Evolutionary conservation across 768 basidiomycete genomes (phyloP).

Genomic region (Guyanaporus albipodus): DNA sequence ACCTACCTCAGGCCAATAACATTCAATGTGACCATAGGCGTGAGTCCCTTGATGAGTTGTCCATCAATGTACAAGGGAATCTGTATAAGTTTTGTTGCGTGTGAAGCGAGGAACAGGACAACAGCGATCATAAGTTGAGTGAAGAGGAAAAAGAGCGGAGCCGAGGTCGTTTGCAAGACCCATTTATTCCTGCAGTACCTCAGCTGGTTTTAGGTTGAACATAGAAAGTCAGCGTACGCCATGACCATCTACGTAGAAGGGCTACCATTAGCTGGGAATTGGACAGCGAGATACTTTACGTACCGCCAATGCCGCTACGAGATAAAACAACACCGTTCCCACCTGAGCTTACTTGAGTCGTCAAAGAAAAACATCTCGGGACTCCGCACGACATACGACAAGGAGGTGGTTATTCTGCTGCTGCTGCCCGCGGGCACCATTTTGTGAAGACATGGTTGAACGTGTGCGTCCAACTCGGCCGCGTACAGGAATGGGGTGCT

Average conservation of each 20-base stretch:
- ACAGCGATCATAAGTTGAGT: constrained; percentile 79
- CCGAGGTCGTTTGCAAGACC: constrained; percentile 72
- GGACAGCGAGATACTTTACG: constrained; percentile 30
- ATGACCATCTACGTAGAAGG: constrained; percentile 83
- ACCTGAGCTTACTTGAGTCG: constrained; percentile 38
- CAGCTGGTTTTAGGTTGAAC: constrained; percentile 14
- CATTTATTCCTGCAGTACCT: constrained; percentile 70
- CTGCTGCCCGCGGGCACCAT: constrained; percentile 27
- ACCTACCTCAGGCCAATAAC: constrained; percentile 77
- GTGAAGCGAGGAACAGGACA: constrained; percentile 62
- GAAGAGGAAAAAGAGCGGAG: constrained; percentile 86
- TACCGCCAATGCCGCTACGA: constrained; percentile 84
- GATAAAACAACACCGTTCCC: constrained; percentile 79
- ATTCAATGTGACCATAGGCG: constrained; percentile 72
- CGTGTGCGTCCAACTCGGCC: background rate
- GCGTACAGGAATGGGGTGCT: background rate
- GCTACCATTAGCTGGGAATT: background rate
- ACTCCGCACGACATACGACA: constrained; percentile 28
- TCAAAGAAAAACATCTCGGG: background rate
- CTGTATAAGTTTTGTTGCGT: constrained; percentile 60
- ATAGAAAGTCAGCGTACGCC: constrained; percentile 51
- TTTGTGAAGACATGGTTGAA: constrained; percentile 24
- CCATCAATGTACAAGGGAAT: constrained; percentile 61
- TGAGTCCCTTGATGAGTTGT: constrained; percentile 66
- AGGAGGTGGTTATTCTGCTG: constrained; percentile 31